phyloP scores from a whole-genome alignment of 139 green algal genomes.

The Tetradesmus obliquus region DNA sequence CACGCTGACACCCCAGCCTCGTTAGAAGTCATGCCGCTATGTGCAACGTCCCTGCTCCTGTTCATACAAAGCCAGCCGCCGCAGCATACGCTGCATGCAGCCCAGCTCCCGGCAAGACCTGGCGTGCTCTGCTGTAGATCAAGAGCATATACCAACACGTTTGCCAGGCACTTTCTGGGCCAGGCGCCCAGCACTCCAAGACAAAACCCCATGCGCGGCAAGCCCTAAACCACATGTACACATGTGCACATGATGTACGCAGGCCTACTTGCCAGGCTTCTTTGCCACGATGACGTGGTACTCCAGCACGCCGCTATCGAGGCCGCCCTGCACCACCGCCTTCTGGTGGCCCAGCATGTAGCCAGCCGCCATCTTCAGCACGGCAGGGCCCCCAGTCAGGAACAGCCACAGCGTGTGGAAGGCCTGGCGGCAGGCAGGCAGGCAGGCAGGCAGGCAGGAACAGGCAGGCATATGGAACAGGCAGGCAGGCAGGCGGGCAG shows the following conservation, averaged over 20 bases:
- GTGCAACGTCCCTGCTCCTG: too few species aligned
- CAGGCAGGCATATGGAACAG: not conserved
- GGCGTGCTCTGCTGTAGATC: too few species aligned
- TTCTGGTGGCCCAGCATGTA: not conserved
- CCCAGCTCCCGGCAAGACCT: too few species aligned
- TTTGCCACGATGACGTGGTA: constrained; percentile 42
- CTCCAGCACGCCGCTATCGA: constrained; percentile 25
- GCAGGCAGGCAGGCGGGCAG: too few species aligned
- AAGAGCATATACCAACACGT: too few species aligned
- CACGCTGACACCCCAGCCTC: too few species aligned
- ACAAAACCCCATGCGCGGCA: not conserved
- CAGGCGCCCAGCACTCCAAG: too few species aligned
- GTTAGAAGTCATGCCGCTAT: too few species aligned
- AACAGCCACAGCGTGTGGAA: constrained; percentile 7
- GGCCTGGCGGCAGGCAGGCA: not conserved
- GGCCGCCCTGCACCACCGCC: not conserved
- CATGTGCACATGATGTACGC: too few species aligned
- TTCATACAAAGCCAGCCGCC: too few species aligned
- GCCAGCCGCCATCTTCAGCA: not conserved
- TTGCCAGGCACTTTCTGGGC: not conserved
- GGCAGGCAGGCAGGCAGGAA: not conserved
- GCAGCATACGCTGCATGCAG: too few species aligned
- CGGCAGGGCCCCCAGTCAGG: not conserved
- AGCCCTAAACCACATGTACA: not conserved
- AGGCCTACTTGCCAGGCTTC: not conserved